Evolutionary conservation across 129 eudicot species (phyloP).

Genomic region (Saussurea involucrata): DNA sequence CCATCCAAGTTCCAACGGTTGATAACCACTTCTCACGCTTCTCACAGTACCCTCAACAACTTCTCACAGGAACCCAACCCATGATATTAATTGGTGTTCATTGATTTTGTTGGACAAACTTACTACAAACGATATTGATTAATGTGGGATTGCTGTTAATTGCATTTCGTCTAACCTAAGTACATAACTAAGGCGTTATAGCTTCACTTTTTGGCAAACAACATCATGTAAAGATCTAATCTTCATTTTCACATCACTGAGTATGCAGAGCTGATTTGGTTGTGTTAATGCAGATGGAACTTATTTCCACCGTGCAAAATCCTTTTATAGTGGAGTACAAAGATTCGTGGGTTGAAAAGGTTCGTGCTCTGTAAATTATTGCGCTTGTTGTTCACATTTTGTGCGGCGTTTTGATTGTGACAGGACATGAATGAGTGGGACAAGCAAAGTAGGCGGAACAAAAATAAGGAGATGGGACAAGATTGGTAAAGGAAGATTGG

Average conservation of each 20-base stretch:
- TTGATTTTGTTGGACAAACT: background rate
- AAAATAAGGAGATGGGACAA: no score
- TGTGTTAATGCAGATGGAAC: conserved; percentile 74
- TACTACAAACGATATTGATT: background rate
- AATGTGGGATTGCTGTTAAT: background rate
- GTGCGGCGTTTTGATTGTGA: no score
- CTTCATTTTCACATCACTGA: background rate
- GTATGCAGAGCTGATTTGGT: conserved; percentile 3
- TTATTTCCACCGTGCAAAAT: conserved; percentile 62
- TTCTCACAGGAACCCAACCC: no score
- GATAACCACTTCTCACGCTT: no score
- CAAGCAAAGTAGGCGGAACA: no score
- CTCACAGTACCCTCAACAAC: no score
- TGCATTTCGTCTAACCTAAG: background rate
- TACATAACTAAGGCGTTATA: background rate
- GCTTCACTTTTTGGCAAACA: background rate
- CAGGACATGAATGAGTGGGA: no score
- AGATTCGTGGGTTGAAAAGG: conserved; percentile 99
- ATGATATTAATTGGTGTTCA: background rate
- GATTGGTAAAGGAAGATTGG: no score
- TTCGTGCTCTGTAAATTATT: conserved; percentile 17
- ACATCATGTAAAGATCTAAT: background rate
- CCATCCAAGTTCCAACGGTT: no score
- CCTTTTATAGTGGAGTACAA: conserved; percentile 92
- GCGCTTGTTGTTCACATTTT: background rate